phyloP scores from a whole-genome alignment of 2,329 filamentous ascomycete genomes.

The Rugonectria rugulosa region DNA sequence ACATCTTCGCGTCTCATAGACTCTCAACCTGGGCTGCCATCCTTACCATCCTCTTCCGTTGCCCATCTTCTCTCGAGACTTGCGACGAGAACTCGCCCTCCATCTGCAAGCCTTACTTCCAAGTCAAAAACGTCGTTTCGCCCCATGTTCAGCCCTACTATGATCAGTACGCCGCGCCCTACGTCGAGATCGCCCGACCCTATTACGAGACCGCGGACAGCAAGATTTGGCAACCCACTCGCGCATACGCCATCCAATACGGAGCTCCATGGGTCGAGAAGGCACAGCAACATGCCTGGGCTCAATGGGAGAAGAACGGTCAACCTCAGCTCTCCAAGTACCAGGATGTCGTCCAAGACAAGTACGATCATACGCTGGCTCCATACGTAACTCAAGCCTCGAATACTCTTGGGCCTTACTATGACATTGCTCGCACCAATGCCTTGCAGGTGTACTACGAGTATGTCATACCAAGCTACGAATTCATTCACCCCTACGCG shows the following conservation, averaged over 20 bases:
- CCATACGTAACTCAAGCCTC: slow-evolving; percentile 75
- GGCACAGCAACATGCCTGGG: slow-evolving; percentile 69
- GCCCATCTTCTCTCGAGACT: slow-evolving; percentile 73
- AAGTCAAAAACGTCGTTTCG: slow-evolving; percentile 66
- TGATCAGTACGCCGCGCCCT: slow-evolving; percentile 80
- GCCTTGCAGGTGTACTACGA: slow-evolving; percentile 74
- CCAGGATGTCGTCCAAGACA: slow-evolving; percentile 64
- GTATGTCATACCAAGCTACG: slow-evolving; percentile 78
- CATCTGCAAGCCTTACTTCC: slow-evolving; percentile 85
- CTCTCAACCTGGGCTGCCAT: slow-evolving; percentile 87
- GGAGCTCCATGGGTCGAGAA: slow-evolving; percentile 76
- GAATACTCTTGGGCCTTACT: slow-evolving; percentile 73
- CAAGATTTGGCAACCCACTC: slow-evolving; percentile 72
- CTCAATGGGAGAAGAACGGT: slow-evolving; percentile 81
- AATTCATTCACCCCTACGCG: slow-evolving; percentile 76
- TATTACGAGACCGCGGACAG: slow-evolving; percentile 73
- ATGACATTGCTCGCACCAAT: slow-evolving; percentile 68
- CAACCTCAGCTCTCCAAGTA: slow-evolving; percentile 77
- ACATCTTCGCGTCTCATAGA: slow-evolving; percentile 54
- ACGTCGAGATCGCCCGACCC: slow-evolving; percentile 78
- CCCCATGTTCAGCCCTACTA: slow-evolving; percentile 90
- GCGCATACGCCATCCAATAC: slow-evolving; percentile 73
- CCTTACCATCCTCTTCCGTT: slow-evolving; percentile 81
- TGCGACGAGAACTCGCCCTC: slow-evolving; percentile 74
- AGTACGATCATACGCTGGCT: slow-evolving; percentile 76